These are phyloP conservation scores for Dothistroma septosporum DNA, from an alignment of 2,329 filamentous ascomycete genomes.

Conservation along the genomic window DNA sequence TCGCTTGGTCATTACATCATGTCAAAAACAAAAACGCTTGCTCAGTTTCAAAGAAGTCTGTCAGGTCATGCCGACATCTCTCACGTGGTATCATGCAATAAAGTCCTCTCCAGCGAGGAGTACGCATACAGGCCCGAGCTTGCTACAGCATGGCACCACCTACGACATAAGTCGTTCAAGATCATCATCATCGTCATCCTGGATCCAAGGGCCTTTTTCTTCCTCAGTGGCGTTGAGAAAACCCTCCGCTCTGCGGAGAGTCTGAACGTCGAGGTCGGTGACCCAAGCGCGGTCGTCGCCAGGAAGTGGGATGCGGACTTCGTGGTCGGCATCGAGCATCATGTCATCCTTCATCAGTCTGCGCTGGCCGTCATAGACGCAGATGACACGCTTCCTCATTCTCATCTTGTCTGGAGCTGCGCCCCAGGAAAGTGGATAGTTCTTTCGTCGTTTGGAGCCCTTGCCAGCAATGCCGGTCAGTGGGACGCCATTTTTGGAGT, in stretches of 20 bases:
- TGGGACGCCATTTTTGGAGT: constrained; percentile 68
- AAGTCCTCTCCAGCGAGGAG: background rate
- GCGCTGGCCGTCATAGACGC: constrained; percentile 82
- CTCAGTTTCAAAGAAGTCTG: background rate
- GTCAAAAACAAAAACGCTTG: background rate
- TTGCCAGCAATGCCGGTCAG: constrained; percentile 41
- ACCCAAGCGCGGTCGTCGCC: constrained; percentile 71
- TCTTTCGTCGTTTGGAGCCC: constrained; percentile 83
- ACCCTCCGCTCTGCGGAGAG: constrained; percentile 79
- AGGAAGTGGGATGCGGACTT: constrained; percentile 75
- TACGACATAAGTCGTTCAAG: constrained; percentile 54
- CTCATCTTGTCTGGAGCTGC: constrained; percentile 91
- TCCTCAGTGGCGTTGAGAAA: constrained; percentile 75
- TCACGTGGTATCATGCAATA: constrained; percentile 12
- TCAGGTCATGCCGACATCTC: background rate
- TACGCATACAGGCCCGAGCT: background rate
- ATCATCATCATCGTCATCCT: constrained; percentile 67
- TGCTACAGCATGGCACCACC: background rate
- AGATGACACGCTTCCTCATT: constrained; percentile 95
- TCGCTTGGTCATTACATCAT: constrained; percentile 2
- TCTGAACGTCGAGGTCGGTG: constrained; percentile 89
- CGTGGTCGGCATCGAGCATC: constrained; percentile 94
- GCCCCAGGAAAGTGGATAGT: constrained; percentile 92
- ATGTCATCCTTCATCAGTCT: constrained; percentile 94
- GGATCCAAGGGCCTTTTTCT: constrained; percentile 79